phyloP scores from a whole-genome alignment of 805 yeast genomes.

The Yamadazyma kitorensis region DNA sequence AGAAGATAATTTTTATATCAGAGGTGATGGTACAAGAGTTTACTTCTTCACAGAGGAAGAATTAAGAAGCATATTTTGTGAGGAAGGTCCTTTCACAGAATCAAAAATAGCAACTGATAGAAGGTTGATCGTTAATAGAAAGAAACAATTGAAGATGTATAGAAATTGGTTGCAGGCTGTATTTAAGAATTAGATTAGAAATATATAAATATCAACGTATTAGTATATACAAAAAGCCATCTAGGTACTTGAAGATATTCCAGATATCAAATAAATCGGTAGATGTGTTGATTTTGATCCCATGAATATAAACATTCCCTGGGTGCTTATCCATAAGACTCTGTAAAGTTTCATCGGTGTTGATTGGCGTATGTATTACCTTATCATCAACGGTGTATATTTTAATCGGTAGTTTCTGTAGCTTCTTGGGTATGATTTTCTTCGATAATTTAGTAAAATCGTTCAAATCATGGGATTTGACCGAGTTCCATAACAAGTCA shows the following conservation, averaged over 20 bases:
- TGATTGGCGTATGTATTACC: constrained; percentile 25
- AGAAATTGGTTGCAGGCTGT: constrained; percentile 96
- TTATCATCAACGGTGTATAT: constrained; percentile 41
- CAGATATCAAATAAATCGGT: constrained; percentile 22
- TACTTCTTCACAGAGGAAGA: constrained; percentile 97
- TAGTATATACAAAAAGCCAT: constrained; percentile 35
- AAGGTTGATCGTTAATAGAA: constrained; percentile 85
- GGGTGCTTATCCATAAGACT: neutral
- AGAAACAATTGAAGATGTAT: constrained; percentile 91
- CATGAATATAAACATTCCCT: constrained; percentile 26
- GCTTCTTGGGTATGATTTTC: constrained; percentile 24
- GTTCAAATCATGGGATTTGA: constrained; percentile 32
- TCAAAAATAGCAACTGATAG: constrained; percentile 84
- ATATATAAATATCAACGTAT: neutral
- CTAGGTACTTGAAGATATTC: constrained; percentile 31
- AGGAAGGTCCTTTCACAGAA: constrained; percentile 53
- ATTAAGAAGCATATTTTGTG: constrained; percentile 63
- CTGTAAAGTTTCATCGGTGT: constrained; percentile 1
- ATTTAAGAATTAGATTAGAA: constrained; percentile 35
- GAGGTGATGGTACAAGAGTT: constrained; percentile 98
- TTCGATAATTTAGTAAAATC: constrained; percentile 23
- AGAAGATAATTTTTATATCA: constrained; percentile 90
- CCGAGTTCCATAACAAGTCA: constrained; percentile 52
- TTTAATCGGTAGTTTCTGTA: constrained; percentile 47
- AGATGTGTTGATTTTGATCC: constrained; percentile 19